These are phyloP conservation scores for Kokia cookei DNA, from an alignment of 441 rosid species.

Conservation along the genomic window DNA sequence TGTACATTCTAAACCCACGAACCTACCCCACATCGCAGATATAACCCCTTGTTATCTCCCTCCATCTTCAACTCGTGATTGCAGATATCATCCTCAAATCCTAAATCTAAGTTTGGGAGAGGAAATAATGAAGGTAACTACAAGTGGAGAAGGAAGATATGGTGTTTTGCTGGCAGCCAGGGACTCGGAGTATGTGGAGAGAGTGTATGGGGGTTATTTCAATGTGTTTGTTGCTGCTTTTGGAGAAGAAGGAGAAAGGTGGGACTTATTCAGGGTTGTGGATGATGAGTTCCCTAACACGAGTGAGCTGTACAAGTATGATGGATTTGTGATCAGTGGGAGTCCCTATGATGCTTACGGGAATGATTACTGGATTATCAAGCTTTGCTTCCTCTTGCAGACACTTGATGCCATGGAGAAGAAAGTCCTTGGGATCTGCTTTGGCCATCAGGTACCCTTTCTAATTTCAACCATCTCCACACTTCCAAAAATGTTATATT, in stretches of 20 bases:
- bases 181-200: conserved; percentile 68
- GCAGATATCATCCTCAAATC: neutral
- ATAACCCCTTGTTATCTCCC: too few relatives aligned
- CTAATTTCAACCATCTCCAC: neutral
- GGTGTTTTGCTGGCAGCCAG: conserved; percentile 53
- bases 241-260: conserved; percentile 62
- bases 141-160: conserved; percentile 36
- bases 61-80: neutral
- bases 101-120: neutral
- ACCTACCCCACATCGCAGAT: neutral
- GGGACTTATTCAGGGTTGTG: conserved; percentile 70
- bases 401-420: conserved; percentile 64
- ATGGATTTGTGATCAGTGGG: conserved; percentile 77
- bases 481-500: too few relatives aligned
- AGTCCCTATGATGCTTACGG: conserved; percentile 79
- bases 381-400: conserved; percentile 52
- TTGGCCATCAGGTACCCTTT: conserved; percentile 76
- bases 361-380: conserved; percentile 64
- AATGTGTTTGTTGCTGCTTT: conserved; percentile 56
- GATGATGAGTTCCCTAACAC: conserved; percentile 75
- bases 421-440: conserved; percentile 80
- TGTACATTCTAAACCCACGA: neutral
- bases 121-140: conserved; percentile 4
- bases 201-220: conserved; percentile 70
- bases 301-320: conserved; percentile 50